These are phyloP conservation scores for Amphibolis antarctica DNA, from an alignment of 106 monocot genomes.

Conservation along the genomic window DNA sequence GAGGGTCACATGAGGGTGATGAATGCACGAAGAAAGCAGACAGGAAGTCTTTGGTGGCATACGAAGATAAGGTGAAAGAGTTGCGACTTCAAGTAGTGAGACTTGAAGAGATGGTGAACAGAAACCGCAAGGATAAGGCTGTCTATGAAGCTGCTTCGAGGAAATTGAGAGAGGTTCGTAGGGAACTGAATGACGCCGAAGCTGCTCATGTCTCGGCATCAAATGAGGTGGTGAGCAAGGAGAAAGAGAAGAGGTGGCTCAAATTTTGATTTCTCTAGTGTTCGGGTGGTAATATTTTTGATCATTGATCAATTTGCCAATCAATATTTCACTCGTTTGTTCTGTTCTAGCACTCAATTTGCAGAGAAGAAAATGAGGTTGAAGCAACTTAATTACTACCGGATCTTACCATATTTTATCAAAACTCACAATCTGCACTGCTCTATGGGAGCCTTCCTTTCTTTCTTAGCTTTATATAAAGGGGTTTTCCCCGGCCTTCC, in stretches of 20 bases:
- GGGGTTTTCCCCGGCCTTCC: too few species aligned
- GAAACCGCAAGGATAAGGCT: constrained; percentile 74
- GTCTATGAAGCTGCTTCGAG: constrained; percentile 65
- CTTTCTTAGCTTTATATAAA: too few species aligned
- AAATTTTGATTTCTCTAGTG: constrained; percentile 47
- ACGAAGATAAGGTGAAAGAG: constrained; percentile 77
- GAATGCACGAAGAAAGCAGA: constrained; percentile 30
- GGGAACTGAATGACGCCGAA: constrained; percentile 56
- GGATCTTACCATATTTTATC: too few species aligned
- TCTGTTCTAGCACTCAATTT: too few species aligned
- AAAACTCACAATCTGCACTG: too few species aligned
- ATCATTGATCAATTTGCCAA: too few species aligned
- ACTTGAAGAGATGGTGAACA: constrained; percentile 70
- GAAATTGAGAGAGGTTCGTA: constrained; percentile 45
- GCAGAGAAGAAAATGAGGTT: too few species aligned
- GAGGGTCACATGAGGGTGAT: constrained; percentile 8
- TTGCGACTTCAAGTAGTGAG: constrained; percentile 44
- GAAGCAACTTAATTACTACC: too few species aligned
- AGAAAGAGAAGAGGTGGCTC: constrained; percentile 89
- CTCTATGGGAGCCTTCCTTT: too few species aligned
- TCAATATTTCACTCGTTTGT: too few species aligned
- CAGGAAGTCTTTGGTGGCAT: constrained; percentile 53
- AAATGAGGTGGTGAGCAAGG: constrained; percentile 58
- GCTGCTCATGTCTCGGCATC: constrained; percentile 60
- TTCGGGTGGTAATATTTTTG: background rate